phyloP scores from a whole-genome alignment of 305 asterid species.

The Rubia peregrina region DNA sequence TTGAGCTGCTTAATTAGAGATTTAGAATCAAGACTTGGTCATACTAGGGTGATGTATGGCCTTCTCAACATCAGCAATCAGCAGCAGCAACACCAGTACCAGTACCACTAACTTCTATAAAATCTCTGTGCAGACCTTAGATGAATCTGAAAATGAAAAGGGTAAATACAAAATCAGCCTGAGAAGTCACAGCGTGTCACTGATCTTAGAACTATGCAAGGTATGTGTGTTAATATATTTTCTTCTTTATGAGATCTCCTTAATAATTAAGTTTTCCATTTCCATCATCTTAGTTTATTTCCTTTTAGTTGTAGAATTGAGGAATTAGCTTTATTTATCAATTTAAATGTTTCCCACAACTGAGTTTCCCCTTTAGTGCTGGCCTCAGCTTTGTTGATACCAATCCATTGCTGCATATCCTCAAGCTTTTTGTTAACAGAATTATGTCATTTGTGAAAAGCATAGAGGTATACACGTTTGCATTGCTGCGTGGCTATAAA shows the following conservation, averaged over 20 bases:
- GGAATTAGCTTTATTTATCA: not conserved
- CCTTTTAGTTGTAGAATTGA: not conserved
- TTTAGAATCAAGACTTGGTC: not conserved
- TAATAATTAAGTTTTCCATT: not conserved
- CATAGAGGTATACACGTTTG: not conserved
- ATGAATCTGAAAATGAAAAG: slow-evolving; percentile 57
- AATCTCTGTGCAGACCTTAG: slow-evolving; percentile 59
- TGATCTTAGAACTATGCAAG: slow-evolving; percentile 84
- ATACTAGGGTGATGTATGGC: not conserved
- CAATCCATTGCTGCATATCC: not conserved
- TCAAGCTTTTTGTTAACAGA: not conserved
- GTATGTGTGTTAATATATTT: slow-evolving; percentile 26
- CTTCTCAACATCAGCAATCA: not conserved
- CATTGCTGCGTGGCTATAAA: not conserved
- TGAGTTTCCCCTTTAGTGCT: not conserved
- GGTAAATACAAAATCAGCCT: slow-evolving; percentile 62
- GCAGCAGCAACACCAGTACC: not conserved
- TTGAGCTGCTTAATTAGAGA: not conserved
- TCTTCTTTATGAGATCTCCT: not conserved
- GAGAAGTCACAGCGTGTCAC: slow-evolving; percentile 80
- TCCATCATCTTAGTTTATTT: not conserved
- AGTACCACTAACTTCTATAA: slow-evolving; percentile 10
- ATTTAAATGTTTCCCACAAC: not conserved
- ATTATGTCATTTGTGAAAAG: not conserved
- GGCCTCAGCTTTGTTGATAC: not conserved